Evolutionary conservation across 139 green algal genomes (phyloP).

Genomic region (Diplosphaera chodatii): DNA sequence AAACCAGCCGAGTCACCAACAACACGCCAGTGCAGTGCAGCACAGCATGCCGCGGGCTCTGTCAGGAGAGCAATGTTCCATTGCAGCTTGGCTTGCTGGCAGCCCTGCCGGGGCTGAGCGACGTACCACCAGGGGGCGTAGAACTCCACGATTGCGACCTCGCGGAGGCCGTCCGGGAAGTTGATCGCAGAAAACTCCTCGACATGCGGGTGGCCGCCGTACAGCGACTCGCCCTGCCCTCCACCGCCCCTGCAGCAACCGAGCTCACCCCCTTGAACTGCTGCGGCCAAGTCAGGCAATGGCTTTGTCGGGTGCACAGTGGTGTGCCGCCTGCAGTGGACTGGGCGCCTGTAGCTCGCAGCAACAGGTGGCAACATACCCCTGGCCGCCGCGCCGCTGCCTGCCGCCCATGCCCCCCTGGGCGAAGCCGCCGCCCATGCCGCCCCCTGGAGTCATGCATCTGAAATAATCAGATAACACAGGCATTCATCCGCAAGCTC

Average conservation of each 20-base stretch:
- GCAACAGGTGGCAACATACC: too few relatives aligned
- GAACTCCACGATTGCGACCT: constrained; percentile 69
- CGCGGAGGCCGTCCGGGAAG: constrained; percentile 43
- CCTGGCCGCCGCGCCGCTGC: constrained; percentile 4
- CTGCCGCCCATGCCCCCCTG: constrained; percentile 2
- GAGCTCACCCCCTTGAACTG: too few relatives aligned
- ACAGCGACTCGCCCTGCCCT: constrained; percentile 29
- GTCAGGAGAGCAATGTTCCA: too few relatives aligned
- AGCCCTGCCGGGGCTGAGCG: neutral
- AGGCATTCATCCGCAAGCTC: too few relatives aligned
- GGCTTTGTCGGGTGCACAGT: too few relatives aligned
- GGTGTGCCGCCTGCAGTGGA: too few relatives aligned
- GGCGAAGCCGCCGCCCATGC: constrained; percentile 11
- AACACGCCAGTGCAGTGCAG: too few relatives aligned
- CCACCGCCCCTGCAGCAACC: neutral
- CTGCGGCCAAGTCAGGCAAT: too few relatives aligned
- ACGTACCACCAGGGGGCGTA: constrained; percentile 58
- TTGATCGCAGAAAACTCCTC: constrained; percentile 31
- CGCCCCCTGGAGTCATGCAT: constrained; percentile 11
- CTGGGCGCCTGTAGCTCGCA: too few relatives aligned
- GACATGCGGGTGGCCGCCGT: constrained; percentile 45
- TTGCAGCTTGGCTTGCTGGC: neutral
- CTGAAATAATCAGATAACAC: too few relatives aligned
- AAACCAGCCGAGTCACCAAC: too few relatives aligned
- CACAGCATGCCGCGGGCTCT: too few relatives aligned